Conservation (phyloP, 306 rosid genomes). For the Prunus kanzakura region DNA sequence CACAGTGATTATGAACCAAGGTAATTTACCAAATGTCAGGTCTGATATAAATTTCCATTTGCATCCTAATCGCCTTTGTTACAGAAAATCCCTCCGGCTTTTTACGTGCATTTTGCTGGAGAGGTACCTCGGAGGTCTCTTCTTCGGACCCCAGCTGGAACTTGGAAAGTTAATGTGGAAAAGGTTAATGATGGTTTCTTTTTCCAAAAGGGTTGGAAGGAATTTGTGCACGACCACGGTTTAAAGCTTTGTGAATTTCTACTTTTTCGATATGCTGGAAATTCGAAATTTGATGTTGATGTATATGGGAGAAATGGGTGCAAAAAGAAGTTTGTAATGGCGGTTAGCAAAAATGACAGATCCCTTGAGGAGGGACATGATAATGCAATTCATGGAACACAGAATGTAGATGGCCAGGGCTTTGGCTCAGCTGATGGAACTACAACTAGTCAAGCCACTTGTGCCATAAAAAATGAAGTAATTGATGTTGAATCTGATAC, state of each 20-base stretch:
- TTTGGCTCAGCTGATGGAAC: not conserved
- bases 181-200: not conserved
- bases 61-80: not conserved
- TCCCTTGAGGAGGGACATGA: not conserved
- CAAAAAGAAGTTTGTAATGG: not conserved
- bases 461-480: not conserved
- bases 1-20: not conserved
- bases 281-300: slow-evolving; percentile 16
- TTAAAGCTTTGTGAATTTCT: slow-evolving; percentile 21
- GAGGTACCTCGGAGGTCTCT: not conserved
- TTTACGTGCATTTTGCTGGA: not conserved
- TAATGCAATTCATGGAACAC: not conserved
- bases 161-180: not conserved
- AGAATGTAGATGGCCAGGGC: not conserved
- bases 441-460: not conserved
- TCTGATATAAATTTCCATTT: not conserved
- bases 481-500: not conserved
- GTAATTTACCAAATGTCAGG: not conserved
- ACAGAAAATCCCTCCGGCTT: slow-evolving; percentile 3
- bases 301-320: slow-evolving; percentile 19
- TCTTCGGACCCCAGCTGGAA: not conserved
- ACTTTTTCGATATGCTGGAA: slow-evolving; percentile 21
- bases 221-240: not conserved
- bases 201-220: slow-evolving; percentile 10
- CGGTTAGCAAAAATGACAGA: not conserved